Evolutionary conservation across 805 yeast genomes (phyloP).

Genomic region (Candida bentonensis): DNA sequence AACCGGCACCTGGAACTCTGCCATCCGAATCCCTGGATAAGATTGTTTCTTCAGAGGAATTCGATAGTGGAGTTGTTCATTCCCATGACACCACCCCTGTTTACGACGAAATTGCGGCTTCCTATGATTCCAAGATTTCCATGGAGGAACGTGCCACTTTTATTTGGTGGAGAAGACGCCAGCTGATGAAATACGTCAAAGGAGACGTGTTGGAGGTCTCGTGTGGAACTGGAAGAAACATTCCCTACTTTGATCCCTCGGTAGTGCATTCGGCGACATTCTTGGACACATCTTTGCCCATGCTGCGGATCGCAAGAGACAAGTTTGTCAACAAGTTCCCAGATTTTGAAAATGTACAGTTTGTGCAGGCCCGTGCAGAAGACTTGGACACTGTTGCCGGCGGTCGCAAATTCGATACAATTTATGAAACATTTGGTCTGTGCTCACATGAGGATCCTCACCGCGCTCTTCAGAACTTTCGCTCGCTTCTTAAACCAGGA

Average conservation of each 20-base stretch:
- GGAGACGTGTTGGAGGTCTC: conserved; percentile 94
- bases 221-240: conserved; percentile 92
- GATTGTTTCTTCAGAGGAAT: conserved; percentile 8
- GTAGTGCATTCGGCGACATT: conserved; percentile 62
- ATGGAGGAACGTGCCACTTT: conserved; percentile 45
- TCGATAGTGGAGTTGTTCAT: conserved; percentile 36
- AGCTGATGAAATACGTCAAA: conserved; percentile 60
- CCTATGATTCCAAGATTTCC: conserved; percentile 69
- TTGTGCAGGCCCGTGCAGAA: conserved; percentile 84
- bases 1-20: conserved; percentile 3
- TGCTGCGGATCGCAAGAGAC: conserved; percentile 68
- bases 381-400: conserved; percentile 48
- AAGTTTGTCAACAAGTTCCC: conserved; percentile 64
- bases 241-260: conserved; percentile 53
- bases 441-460: conserved; percentile 95
- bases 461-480: conserved; percentile 61
- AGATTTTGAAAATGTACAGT: conserved; percentile 56
- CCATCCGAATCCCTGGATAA: conserved; percentile 4
- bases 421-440: conserved; percentile 85
- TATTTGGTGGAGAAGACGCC: conserved; percentile 46
- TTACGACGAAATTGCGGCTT: conserved; percentile 58
- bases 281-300: conserved; percentile 68
- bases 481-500: conserved; percentile 62
- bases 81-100: conserved; percentile 62
- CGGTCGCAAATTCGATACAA: conserved; percentile 63